Evolutionary conservation across 768 basidiomycete genomes (phyloP).

Genomic region (Xanthoconium stramineum): DNA sequence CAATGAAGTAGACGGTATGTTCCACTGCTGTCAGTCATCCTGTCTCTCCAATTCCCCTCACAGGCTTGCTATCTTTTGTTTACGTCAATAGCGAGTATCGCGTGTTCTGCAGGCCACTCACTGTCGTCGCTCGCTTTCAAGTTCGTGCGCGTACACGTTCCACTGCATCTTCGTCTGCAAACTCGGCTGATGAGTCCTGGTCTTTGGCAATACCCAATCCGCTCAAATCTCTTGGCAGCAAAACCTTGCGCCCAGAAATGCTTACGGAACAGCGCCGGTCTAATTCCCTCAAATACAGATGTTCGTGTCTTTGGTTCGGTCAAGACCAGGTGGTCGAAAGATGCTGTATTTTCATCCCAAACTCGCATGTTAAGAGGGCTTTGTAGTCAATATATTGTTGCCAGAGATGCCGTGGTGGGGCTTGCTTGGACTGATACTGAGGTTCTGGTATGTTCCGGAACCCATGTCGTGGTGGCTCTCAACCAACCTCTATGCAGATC

Average conservation of each 20-base stretch:
- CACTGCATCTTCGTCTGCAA: conserved; percentile 13
- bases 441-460: conserved; percentile 18
- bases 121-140: conserved; percentile 27
- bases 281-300: conserved; percentile 23
- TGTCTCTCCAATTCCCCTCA: conserved; percentile 12
- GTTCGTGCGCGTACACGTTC: conserved; percentile 13
- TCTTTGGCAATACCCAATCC: conserved; percentile 56
- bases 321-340: conserved; percentile 20
- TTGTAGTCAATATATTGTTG: conserved; percentile 18
- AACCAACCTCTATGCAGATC: conserved; percentile 9
- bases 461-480: background rate
- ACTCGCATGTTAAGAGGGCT: conserved; percentile 14
- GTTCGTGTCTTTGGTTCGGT: conserved; percentile 25
- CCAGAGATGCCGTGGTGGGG: conserved; percentile 34
- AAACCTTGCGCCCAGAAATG: conserved; percentile 34
- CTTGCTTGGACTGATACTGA: conserved; percentile 48
- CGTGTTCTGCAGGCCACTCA: conserved; percentile 43
- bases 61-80: conserved; percentile 29
- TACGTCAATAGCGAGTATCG: conserved; percentile 42
- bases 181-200: conserved; percentile 24
- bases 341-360: conserved; percentile 14
- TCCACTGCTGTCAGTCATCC: background rate
- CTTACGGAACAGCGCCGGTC: conserved; percentile 22
- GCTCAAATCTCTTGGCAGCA: conserved; percentile 53
- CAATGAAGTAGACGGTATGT: conserved; percentile 46